These are phyloP conservation scores for Podila minutissima DNA, from an alignment of 192 early-diverging fungal species.

Conservation along the genomic window DNA sequence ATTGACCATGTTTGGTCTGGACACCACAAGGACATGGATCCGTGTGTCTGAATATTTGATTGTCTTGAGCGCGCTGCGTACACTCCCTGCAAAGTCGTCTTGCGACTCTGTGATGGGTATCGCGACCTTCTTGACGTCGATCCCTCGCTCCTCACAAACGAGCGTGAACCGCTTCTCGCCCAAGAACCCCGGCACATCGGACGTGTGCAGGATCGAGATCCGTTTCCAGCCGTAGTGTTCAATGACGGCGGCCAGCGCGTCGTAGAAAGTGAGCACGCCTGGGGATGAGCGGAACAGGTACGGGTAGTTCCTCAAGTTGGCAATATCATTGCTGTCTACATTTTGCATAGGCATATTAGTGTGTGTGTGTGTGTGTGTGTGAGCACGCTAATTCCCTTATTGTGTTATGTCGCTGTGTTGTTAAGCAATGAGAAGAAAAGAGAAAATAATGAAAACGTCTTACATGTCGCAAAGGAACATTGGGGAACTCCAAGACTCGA, in stretches of 20 bases:
- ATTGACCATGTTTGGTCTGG: background rate
- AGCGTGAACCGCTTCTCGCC: conserved; percentile 27
- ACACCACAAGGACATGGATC: conserved; percentile 26
- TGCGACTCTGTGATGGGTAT: conserved; percentile 13
- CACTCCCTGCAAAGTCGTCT: background rate
- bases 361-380: background rate
- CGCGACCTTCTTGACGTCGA: conserved; percentile 5
- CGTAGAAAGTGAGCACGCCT: conserved; percentile 3
- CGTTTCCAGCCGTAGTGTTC: conserved; percentile 20
- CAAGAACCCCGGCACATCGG: conserved; percentile 23
- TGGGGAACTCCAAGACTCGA: conserved; percentile 46
- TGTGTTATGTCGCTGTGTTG: background rate
- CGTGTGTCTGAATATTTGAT: conserved; percentile 19
- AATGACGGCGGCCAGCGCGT: conserved; percentile 7
- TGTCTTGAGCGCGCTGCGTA: background rate
- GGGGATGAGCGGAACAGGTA: conserved; percentile 33
- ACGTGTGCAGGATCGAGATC: conserved; percentile 24
- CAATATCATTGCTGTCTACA: conserved; percentile 27
- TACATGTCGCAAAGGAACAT: conserved; percentile 44
- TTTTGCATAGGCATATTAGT: background rate
- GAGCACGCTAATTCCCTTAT: background rate
- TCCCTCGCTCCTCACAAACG: background rate
- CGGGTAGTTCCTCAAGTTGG: conserved; percentile 2
- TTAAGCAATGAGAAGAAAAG: background rate
- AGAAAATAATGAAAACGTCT: background rate